Evolutionary conservation across 331 rosid genomes (phyloP).

Genomic region (Malus hybrid): DNA sequence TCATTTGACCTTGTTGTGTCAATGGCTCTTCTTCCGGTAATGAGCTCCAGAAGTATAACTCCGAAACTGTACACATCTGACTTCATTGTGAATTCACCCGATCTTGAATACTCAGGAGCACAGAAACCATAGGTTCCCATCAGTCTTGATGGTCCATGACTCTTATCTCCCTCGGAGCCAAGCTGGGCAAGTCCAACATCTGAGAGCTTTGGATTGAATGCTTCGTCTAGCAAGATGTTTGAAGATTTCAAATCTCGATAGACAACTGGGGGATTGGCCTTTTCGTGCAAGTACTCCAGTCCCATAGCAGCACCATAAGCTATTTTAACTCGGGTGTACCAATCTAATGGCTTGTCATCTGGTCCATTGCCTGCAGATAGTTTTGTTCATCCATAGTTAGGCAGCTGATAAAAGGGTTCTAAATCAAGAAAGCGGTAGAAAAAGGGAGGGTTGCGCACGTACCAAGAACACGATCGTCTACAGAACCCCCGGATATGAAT

Average conservation of each 20-base stretch:
- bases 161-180: slow-evolving; percentile 44
- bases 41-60: slow-evolving; percentile 77
- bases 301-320: slow-evolving; percentile 62
- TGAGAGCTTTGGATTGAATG: slow-evolving; percentile 58
- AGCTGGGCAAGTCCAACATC: slow-evolving; percentile 74
- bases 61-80: slow-evolving; percentile 89
- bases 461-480: slow-evolving; percentile 69
- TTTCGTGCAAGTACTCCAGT: slow-evolving; percentile 79
- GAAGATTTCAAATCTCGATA: slow-evolving; percentile 66
- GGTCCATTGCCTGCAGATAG: slow-evolving; percentile 30
- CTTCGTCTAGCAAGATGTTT: slow-evolving; percentile 65
- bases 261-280: slow-evolving; percentile 65
- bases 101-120: slow-evolving; percentile 71
- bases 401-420: not conserved
- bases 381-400: not conserved
- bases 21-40: slow-evolving; percentile 70
- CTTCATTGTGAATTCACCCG: slow-evolving; percentile 58
- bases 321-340: slow-evolving; percentile 68
- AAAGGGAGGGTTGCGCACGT: not conserved
- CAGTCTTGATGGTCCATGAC: slow-evolving; percentile 53
- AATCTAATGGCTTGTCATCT: slow-evolving; percentile 44
- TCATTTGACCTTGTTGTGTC: slow-evolving; percentile 60
- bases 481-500: slow-evolving; percentile 51
- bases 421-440: not conserved
- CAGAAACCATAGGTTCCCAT: slow-evolving; percentile 84